Base-by-base conservation (phyloP, 2,329 filamentous ascomycete genomes). In the Talaromyces sp. region DNA sequence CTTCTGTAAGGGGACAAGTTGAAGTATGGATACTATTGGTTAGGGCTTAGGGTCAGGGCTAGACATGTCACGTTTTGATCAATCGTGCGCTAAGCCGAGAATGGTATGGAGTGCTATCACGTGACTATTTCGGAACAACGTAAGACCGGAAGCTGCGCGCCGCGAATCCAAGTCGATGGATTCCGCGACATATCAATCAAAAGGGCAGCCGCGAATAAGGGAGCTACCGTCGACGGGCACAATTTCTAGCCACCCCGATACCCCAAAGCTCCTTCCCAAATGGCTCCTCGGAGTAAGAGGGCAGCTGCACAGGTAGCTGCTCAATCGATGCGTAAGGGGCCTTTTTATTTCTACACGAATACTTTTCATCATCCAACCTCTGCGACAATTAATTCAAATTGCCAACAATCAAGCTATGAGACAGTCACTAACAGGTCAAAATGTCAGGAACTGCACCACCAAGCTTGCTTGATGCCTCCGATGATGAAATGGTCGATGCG, bases 291-390 rank as follows among this genome's bases (percentile, higher is more conserved):
- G 70, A 81, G 79, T 69, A 74, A 76, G 58, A 74, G 80, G 70
- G 77, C 79, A 61, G 81, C 80, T 70, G 80, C 80, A 19, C 79
- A 81, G 68, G 80, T 79, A 69, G 80, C 80, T 67, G 77, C 78
- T n/a, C 76, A 80, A 68, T 81, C 79, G 31, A 74, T 81, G 69
- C 78, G 80, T 82, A 72, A 69, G n/a, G n/a, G n/a, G 78, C 29
- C 27, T 40, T 27, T 29, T 45, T 15, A n/a, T n/a, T n/a, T n/a
- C n/a, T 19, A 38, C 22, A 29, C 8, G 6, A 15, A 22, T 27
- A 27, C 15, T 31, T 58, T 59, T 29, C 15, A 8, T 58, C 22
- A 17, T 31, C 36, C 34, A 27, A 17, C 22, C 7, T 38, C 38
- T 29, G 36, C 38, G 34, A n/a, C 38, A 29, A 19, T 45, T 19